These are phyloP conservation scores for Blepharisma stoltei DNA, from an alignment of 73 alveolate species.

Conservation along the genomic window DNA sequence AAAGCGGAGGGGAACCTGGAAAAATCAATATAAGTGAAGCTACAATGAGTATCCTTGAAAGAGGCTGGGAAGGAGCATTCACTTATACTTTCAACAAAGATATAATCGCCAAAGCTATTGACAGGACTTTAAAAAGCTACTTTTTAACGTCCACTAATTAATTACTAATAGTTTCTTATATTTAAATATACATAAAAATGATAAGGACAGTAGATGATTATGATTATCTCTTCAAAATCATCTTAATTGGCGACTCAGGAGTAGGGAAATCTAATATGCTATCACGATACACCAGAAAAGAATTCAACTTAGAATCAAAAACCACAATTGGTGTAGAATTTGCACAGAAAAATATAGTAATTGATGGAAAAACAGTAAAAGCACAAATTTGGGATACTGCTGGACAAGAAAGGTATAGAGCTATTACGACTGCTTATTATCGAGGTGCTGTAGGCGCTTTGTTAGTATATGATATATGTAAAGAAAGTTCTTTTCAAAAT, in stretches of 20 bases:
- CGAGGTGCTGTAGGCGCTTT: conserved; percentile 48
- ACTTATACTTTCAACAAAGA: neutral
- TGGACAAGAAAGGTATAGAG: conserved; percentile 68
- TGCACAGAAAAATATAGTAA: conserved; percentile 36
- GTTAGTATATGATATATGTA: conserved; percentile 37
- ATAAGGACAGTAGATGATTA: conserved; percentile 16
- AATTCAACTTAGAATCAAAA: conserved; percentile 46
- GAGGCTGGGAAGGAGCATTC: conserved; percentile 6
- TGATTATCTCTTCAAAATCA: conserved; percentile 66
- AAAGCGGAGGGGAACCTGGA: conserved; percentile 55
- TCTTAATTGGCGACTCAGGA: conserved; percentile 70
- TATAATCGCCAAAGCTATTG: neutral
- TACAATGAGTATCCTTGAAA: conserved; percentile 53
- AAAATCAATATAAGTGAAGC: conserved; percentile 60
- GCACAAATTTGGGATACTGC: conserved; percentile 85
- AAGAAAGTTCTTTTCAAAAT: conserved; percentile 15
- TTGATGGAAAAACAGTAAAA: conserved; percentile 35
- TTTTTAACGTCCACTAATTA: neutral
- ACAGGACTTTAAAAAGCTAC: neutral
- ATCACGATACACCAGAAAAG: conserved; percentile 47
- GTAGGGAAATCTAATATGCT: conserved; percentile 67
- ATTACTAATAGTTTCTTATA: no score
- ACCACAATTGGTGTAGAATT: conserved; percentile 67
- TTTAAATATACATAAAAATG: no score
- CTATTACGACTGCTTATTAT: conserved; percentile 38